Evolutionary conservation across 2,329 filamentous ascomycete species (phyloP).

Genomic region (Fusarium chuoi): DNA sequence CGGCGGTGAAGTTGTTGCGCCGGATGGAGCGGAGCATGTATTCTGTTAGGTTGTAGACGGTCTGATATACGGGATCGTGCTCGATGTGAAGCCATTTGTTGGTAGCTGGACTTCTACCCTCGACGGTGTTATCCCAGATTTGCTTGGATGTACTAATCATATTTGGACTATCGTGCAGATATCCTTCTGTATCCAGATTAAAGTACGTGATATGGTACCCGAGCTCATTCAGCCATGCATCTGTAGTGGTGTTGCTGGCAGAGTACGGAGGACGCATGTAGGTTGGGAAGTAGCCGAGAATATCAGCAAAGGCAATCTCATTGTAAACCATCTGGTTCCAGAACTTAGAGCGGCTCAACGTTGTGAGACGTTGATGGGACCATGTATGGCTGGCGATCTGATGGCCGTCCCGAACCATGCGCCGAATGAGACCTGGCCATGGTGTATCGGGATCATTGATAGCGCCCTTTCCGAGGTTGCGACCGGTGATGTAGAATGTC

Average conservation of each 20-base stretch:
- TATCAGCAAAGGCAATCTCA: slow-evolving; percentile 55
- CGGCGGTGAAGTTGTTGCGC: slow-evolving; percentile 55
- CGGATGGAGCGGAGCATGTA: slow-evolving; percentile 54
- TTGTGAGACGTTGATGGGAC: slow-evolving; percentile 57
- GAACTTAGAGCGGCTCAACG: slow-evolving; percentile 48
- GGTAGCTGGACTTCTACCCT: slow-evolving; percentile 39
- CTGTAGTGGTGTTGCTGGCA: slow-evolving; percentile 54
- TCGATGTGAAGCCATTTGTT: slow-evolving; percentile 63
- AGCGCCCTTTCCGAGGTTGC: slow-evolving; percentile 53
- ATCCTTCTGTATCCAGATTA: slow-evolving; percentile 70
- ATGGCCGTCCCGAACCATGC: slow-evolving; percentile 65
- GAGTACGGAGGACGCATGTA: slow-evolving; percentile 60
- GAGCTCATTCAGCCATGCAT: slow-evolving; percentile 53
- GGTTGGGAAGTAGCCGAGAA: slow-evolving; percentile 54
- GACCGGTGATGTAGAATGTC: slow-evolving; percentile 52
- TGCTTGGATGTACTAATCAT: slow-evolving; percentile 59
- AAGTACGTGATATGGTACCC: slow-evolving; percentile 70
- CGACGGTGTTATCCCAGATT: slow-evolving; percentile 52
- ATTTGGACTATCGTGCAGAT: slow-evolving; percentile 61
- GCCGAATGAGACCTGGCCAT: slow-evolving; percentile 51
- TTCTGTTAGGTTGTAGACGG: slow-evolving; percentile 55
- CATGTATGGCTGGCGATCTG: slow-evolving; percentile 67
- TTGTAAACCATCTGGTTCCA: slow-evolving; percentile 55
- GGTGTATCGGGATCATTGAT: slow-evolving; percentile 53
- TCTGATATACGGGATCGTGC: slow-evolving; percentile 60